Percentiles rank a stretch among this genome's conserved stretches.
Conservation (phyloP, 1,139 yeast genomes). For the Scheffersomyces segobiensis region DNA sequence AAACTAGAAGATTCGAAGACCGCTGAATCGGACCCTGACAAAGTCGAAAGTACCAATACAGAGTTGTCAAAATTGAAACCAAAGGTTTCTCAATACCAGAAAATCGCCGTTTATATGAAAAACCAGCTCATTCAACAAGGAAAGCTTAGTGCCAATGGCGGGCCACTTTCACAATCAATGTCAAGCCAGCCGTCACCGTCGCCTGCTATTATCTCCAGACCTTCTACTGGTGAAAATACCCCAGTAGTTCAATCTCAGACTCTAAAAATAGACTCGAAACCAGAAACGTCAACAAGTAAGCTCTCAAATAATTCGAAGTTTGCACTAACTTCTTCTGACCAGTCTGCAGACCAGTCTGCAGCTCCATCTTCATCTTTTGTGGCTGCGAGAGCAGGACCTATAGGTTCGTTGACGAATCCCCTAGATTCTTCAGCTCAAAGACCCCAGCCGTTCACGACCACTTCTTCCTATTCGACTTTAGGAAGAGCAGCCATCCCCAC, state of each 20-base stretch:
- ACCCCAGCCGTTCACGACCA: background rate
- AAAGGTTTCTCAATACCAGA: conserved; percentile 39
- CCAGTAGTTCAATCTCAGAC: background rate
- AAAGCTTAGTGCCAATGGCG: conserved; percentile 4
- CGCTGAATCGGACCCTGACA: conserved; percentile 26
- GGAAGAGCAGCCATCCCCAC: background rate
- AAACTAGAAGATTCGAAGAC: conserved; percentile 27
- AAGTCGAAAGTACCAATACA: conserved; percentile 31
- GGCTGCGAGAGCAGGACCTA: background rate
- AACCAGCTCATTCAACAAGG: conserved; percentile 34
- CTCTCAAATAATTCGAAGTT: background rate
- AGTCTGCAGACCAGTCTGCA: background rate
- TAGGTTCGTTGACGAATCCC: background rate
- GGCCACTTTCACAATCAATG: background rate
- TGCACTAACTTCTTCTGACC: background rate
- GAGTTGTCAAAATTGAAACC: conserved; percentile 36
- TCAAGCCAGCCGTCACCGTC: background rate
- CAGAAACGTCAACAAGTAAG: background rate
- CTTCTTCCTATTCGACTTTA: background rate
- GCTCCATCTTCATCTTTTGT: background rate
- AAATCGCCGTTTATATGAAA: conserved; percentile 39
- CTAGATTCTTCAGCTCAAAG: background rate
- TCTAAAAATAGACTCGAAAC: background rate
- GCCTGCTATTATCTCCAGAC: background rate
- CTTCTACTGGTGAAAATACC: background rate